Conservation (phyloP, 768 basidiomycete genomes). For the Termitomyces sp. region DNA sequence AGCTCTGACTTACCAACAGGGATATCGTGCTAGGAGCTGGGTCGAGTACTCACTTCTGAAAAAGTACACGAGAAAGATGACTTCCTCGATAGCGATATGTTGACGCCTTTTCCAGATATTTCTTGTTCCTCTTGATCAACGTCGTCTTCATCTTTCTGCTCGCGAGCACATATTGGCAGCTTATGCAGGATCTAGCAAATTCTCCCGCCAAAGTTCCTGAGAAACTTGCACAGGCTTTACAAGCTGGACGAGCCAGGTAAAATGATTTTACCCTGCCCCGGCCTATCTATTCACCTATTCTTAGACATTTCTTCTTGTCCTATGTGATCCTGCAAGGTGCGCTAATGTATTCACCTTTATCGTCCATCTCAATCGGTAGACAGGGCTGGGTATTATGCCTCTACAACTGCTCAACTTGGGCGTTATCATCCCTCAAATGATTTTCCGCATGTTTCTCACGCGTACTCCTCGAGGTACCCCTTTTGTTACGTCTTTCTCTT, state of each 20-base stretch:
- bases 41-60: conserved; percentile 89
- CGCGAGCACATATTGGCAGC: conserved; percentile 88
- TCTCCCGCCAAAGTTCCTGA: conserved; percentile 93
- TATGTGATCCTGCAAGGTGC: conserved; percentile 82
- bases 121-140: conserved; percentile 86
- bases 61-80: conserved; percentile 52
- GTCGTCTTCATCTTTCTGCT: conserved; percentile 94
- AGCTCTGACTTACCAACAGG: conserved; percentile 86
- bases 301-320: conserved; percentile 76
- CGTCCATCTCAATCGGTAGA: background rate
- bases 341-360: conserved; percentile 6
- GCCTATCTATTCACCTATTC: background rate
- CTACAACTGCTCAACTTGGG: conserved; percentile 91
- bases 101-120: conserved; percentile 59
- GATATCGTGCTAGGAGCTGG: conserved; percentile 85
- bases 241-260: conserved; percentile 68
- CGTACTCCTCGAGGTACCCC: conserved; percentile 82
- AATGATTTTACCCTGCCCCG: conserved; percentile 9
- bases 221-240: conserved; percentile 82
- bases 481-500: background rate
- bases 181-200: conserved; percentile 87
- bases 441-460: conserved; percentile 73
- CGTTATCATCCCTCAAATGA: conserved; percentile 72
- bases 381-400: conserved; percentile 92
- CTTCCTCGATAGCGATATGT: background rate